A percentile compares a stretch with the other conserved stretches of the same genome.
These are phyloP conservation scores for Sphaerobolus stellatus DNA, from an alignment of 1,284 basidiomycete genomes.

Conservation along the genomic window DNA sequence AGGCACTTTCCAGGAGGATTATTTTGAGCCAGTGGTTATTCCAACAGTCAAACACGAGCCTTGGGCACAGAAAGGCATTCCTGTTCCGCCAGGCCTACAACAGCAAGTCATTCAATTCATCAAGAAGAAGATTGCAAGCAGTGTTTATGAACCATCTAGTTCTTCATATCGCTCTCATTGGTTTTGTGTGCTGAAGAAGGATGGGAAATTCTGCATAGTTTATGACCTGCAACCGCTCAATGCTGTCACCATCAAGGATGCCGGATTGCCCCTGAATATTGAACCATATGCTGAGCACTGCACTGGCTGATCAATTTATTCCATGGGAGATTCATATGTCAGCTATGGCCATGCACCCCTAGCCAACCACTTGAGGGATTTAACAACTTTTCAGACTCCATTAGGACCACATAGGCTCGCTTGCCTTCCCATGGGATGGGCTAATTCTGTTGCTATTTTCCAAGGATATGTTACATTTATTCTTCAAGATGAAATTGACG, in stretches of 20 bases:
- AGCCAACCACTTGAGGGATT: conserved; percentile 16
- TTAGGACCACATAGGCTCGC: conserved; percentile 22
- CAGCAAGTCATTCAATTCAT: conserved; percentile 23
- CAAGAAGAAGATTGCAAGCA: conserved; percentile 20
- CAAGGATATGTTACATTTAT: conserved; percentile 37
- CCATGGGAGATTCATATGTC: conserved; percentile 23
- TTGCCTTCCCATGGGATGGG: conserved; percentile 40
- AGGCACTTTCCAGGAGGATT: conserved; percentile 34
- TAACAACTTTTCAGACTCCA: conserved; percentile 28
- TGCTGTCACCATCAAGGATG: conserved; percentile 31
- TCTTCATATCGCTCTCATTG: conserved; percentile 30
- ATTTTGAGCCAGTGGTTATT: conserved; percentile 35
- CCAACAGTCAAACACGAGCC: conserved; percentile 34
- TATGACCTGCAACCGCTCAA: conserved; percentile 35
- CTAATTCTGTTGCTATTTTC: conserved; percentile 38
- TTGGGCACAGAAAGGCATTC: conserved; percentile 30
- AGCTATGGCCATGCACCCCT: conserved; percentile 23
- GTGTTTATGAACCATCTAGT: conserved; percentile 31
- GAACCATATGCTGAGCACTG: conserved; percentile 36
- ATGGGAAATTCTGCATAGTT: conserved; percentile 26
- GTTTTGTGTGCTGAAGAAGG: conserved; percentile 36
- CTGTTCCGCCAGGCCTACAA: conserved; percentile 25
- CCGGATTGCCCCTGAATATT: conserved; percentile 26
- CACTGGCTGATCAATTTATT: conserved; percentile 26
- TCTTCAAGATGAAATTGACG: conserved; percentile 34